phyloP scores from a whole-genome alignment of 1,139 yeast genomes.

The Suhomyces bokatorum region DNA sequence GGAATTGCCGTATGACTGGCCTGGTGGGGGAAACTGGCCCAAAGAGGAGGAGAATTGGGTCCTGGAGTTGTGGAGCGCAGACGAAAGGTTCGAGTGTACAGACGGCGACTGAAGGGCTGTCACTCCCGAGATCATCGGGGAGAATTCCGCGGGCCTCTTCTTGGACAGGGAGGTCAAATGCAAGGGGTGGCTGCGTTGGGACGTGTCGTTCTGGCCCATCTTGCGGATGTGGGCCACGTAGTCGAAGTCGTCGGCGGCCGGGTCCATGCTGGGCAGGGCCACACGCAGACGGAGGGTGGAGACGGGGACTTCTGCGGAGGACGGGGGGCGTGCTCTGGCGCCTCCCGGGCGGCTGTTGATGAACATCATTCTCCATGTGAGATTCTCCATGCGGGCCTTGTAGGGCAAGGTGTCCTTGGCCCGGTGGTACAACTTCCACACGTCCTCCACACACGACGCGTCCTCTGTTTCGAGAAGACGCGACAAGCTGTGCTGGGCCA shows the following conservation, averaged over 20 bases:
- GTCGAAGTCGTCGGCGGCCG: slow-evolving; percentile 58
- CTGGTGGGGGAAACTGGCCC: not conserved
- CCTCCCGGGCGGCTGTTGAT: slow-evolving; percentile 35
- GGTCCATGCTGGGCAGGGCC: slow-evolving; percentile 24
- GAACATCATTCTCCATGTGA: slow-evolving; percentile 85
- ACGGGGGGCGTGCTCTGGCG: not conserved
- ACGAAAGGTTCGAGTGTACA: slow-evolving; percentile 18
- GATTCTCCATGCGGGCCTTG: slow-evolving; percentile 71
- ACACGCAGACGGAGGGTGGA: not conserved
- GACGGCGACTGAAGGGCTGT: slow-evolving; percentile 6
- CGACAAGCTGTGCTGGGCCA: slow-evolving; percentile 1
- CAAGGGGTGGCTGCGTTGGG: slow-evolving; percentile 8
- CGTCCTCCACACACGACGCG: slow-evolving; percentile 48
- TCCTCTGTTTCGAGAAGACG: slow-evolving; percentile 26
- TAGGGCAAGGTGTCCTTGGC: slow-evolving; percentile 81
- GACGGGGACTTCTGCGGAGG: not conserved
- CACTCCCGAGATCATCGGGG: slow-evolving; percentile 26
- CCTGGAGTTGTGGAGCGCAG: slow-evolving; percentile 15
- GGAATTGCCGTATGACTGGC: slow-evolving; percentile 28
- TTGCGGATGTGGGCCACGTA: slow-evolving; percentile 66
- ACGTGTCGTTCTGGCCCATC: slow-evolving; percentile 40
- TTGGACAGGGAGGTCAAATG: slow-evolving; percentile 16
- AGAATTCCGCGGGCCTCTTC: slow-evolving; percentile 39
- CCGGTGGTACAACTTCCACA: slow-evolving; percentile 80
- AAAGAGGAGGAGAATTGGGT: not conserved